A percentile compares a stretch with the other conserved stretches of the same genome.
Conservation (phyloP, 78 protist genomes). For the Pirum gemmata region DNA sequence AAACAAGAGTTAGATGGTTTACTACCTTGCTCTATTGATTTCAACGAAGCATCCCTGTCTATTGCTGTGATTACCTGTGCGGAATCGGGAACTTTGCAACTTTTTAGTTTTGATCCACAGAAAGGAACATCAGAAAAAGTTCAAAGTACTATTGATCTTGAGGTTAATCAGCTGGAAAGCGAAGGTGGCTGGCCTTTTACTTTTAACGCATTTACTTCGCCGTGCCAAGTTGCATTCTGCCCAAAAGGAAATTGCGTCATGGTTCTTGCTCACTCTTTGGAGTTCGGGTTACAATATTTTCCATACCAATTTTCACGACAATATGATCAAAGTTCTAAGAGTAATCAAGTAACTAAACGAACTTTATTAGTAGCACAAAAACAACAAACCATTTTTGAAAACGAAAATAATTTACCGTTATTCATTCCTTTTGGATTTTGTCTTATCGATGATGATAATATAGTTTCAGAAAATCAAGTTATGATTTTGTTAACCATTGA, state of each 20-base stretch:
- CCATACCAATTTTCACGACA: too few species aligned
- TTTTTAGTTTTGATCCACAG: too few species aligned
- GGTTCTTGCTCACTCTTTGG: neutral
- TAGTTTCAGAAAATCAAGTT: neutral
- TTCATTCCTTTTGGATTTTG: slow-evolving; percentile 20
- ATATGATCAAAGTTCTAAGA: too few species aligned
- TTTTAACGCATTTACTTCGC: neutral
- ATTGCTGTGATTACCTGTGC: neutral
- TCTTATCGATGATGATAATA: neutral
- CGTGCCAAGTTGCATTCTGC: neutral
- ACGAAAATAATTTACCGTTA: neutral
- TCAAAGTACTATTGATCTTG: neutral
- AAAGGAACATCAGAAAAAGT: too few species aligned
- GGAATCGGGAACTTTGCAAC: neutral
- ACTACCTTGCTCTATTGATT: neutral
- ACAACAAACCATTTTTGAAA: too few species aligned
- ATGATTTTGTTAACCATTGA: slow-evolving; percentile 17
- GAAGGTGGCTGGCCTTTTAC: neutral
- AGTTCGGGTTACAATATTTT: too few species aligned
- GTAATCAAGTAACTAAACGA: too few species aligned
- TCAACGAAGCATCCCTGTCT: neutral
- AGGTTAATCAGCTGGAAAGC: neutral
- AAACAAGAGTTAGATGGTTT: neutral
- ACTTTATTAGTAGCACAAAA: too few species aligned
- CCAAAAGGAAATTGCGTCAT: neutral